These are phyloP conservation scores for Leptomonas pyrrhocoris DNA, from an alignment of 208 protist genomes.

Conservation along the genomic window DNA sequence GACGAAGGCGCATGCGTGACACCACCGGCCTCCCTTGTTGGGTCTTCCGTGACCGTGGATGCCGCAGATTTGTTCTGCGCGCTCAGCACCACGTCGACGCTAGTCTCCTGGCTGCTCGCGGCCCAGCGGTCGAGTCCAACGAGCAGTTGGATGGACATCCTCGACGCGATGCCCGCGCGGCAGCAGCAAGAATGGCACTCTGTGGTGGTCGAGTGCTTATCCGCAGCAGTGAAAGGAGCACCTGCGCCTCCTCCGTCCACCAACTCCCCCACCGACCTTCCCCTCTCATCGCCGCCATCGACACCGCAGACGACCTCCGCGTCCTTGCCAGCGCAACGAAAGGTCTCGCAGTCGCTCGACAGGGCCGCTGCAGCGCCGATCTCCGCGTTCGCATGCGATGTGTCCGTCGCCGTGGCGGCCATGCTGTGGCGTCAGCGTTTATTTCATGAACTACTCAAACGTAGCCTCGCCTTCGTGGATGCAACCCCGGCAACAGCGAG, in stretches of 20 bases:
- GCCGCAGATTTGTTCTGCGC: constrained; percentile 20
- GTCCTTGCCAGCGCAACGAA: background rate
- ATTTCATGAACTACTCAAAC: constrained; percentile 16
- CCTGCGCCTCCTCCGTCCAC: no score
- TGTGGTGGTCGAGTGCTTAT: background rate
- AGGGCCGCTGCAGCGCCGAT: background rate
- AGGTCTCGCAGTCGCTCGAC: background rate
- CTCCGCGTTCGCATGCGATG: constrained; percentile 9
- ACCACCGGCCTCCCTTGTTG: no score
- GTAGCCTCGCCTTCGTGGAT: background rate
- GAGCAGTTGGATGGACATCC: constrained; percentile 24
- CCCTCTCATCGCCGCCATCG: background rate
- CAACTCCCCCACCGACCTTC: no score
- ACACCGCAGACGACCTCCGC: background rate
- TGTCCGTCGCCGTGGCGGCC: constrained; percentile 1
- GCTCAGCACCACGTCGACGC: constrained; percentile 5
- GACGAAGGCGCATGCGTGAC: background rate
- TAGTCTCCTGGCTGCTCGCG: constrained; percentile 28
- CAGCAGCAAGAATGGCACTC: constrained; percentile 25
- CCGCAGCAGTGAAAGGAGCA: background rate
- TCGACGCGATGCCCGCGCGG: constrained; percentile 1
- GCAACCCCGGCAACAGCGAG: background rate
- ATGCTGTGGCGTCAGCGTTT: constrained; percentile 21
- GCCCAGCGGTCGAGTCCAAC: constrained; percentile 25
- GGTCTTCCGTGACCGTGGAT: constrained; percentile 9